phyloP scores from a whole-genome alignment of 2,329 filamentous ascomycete species.

The Rhynchosporium secalis region DNA sequence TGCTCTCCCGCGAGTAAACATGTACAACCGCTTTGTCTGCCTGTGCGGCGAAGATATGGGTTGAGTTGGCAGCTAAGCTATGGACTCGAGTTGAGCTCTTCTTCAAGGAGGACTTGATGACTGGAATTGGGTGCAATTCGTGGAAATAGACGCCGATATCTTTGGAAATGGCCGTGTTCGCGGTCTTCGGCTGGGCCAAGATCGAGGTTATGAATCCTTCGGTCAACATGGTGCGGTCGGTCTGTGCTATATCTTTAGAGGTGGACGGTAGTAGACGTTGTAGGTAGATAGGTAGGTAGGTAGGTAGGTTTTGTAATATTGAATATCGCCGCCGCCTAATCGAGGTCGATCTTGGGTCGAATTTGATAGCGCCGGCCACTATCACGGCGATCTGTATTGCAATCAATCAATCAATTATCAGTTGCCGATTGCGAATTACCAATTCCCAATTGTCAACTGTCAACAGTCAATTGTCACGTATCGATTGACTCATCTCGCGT shows the following conservation, averaged over 20 bases:
- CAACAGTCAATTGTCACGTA: too few species aligned
- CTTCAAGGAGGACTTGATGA: constrained; percentile 80
- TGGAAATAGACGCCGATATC: constrained; percentile 88
- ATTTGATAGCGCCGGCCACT: too few species aligned
- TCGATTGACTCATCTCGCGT: too few species aligned
- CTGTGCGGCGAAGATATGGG: constrained; percentile 90
- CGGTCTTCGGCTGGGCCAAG: constrained; percentile 56
- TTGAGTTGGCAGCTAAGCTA: constrained; percentile 75
- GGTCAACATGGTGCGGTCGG: constrained; percentile 50
- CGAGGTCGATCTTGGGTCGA: neutral
- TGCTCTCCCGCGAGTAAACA: constrained; percentile 75
- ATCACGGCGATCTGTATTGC: too few species aligned
- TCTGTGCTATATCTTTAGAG: neutral
- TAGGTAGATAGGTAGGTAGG: too few species aligned
- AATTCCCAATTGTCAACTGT: too few species aligned
- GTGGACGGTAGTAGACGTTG: neutral
- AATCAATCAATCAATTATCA: too few species aligned
- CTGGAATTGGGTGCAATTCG: constrained; percentile 73
- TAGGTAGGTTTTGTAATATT: too few species aligned
- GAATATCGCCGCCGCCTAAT: neutral
- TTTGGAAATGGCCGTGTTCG: constrained; percentile 65
- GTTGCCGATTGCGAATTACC: too few species aligned
- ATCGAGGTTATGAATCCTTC: constrained; percentile 62
- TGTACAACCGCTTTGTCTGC: constrained; percentile 89
- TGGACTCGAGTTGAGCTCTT: constrained; percentile 83